A percentile compares a stretch with the other conserved stretches of the same genome.
Evolutionary conservation across 768 basidiomycete genomes (phyloP).

Genomic region (Leccinum obscurum): DNA sequence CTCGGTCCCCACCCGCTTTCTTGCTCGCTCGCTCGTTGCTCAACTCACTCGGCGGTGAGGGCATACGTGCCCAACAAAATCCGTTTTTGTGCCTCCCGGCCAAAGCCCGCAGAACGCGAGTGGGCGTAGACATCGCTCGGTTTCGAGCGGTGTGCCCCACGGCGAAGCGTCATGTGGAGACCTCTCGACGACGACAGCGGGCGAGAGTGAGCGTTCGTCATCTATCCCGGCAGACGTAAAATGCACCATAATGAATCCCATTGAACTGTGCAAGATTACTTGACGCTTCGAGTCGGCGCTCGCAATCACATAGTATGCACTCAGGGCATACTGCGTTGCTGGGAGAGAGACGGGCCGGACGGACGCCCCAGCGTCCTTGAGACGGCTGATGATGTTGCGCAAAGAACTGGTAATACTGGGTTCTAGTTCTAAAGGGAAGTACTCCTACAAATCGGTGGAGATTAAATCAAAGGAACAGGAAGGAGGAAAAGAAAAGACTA

Average conservation of each 20-base stretch:
- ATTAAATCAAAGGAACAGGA: neutral
- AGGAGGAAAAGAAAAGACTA: conserved; percentile 28
- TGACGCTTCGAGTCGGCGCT: conserved; percentile 78
- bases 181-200: conserved; percentile 38
- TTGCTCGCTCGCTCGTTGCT: conserved; percentile 22
- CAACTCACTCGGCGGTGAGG: conserved; percentile 81
- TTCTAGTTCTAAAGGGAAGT: conserved; percentile 72
- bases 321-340: conserved; percentile 67
- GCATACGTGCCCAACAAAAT: conserved; percentile 91
- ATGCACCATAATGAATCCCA: conserved; percentile 77
- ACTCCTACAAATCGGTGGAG: conserved; percentile 50
- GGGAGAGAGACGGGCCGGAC: conserved; percentile 77
- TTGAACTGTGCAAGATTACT: conserved; percentile 91
- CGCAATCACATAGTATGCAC: conserved; percentile 95
- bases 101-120: conserved; percentile 73
- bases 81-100: conserved; percentile 81
- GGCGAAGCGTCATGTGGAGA: conserved; percentile 44
- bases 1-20: neutral
- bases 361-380: conserved; percentile 57
- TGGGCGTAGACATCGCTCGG: conserved; percentile 61
- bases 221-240: conserved; percentile 2
- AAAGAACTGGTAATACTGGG: conserved; percentile 44
- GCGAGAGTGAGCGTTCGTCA: neutral
- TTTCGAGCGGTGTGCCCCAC: conserved; percentile 44
- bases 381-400: conserved; percentile 43